Base-by-base conservation (phyloP, 108 stramenopile genomes). In the Cyclotella atomus region DNA sequence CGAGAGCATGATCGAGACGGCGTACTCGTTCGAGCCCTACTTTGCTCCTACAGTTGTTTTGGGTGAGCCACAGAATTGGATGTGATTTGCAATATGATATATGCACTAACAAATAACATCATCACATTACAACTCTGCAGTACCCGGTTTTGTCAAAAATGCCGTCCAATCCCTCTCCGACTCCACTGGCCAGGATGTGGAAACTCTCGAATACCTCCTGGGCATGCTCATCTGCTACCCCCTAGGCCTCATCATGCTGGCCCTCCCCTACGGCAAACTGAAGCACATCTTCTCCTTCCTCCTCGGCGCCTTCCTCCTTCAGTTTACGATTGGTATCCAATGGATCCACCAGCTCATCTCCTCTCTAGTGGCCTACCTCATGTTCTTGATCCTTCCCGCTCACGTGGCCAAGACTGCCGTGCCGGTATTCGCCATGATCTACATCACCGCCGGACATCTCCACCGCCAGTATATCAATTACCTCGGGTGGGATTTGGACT, bases 261-360 rank as follows among this genome's bases (percentile, higher is more conserved):
- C 63, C 0, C 87, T 95, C 29, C 96, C 96, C 2, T 86, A 88
- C 61, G 93, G 93, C 29, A 85, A 83, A 70, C 61, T 88, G 9
- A 89, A 93, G 70, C 96, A 97, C 65, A 17, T 95, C 10, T 95
- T 93, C 73, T 92, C 91, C 75, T 95, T 97, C 70, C 54, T 95
- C 36, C 83, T 95, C 33, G 96, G 96, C 34, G 89, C 89, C 19
- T 97, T 95, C 70, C 67, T 97, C 38, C 87, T 96, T 38, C 95
- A 96, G 71, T 96, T 92, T 68, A 94, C 93, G 5, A 72, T 92
- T 66, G 97, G 95, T 25, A 88, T 86, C 35, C 96, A 98, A 75
- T 98, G 97, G 96, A 97, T 98, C 59, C 97, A 98, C 79, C 96
- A 97, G 29, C 68, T 98, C 44, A 91, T 98, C 54, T 90, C 93